Conservation (phyloP, 352 stramenopile species). For the Pythium dissotocum region DNA sequence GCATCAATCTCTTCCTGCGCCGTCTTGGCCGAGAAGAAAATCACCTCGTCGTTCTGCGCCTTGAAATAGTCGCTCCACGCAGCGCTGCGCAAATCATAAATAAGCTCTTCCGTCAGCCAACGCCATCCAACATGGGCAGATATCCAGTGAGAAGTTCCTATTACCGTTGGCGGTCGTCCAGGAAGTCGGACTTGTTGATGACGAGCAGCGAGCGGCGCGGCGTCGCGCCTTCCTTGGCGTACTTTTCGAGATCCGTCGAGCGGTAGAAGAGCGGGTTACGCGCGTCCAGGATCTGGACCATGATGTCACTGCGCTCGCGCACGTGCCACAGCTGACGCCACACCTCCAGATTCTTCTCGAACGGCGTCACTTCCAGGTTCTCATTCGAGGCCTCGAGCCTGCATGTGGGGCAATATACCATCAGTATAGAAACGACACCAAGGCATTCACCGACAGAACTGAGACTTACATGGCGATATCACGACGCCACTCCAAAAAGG, state of each 20-base stretch:
- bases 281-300: constrained; percentile 99
- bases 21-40: constrained; percentile 98
- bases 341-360: constrained; percentile 99
- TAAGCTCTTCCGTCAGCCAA: background rate
- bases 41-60: constrained; percentile 86
- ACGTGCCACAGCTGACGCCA: constrained; percentile 99
- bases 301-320: constrained; percentile 96
- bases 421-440: background rate
- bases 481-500: constrained; percentile 98
- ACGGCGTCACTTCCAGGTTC: constrained; percentile 95
- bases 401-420: background rate
- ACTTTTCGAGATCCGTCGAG: constrained; percentile 94
- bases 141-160: constrained; percentile 1
- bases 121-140: background rate
- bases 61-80: constrained; percentile 96
- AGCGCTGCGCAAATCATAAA: constrained; percentile 34
- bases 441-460: background rate
- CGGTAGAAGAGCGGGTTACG: constrained; percentile 98
- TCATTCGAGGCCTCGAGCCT: constrained; percentile 80
- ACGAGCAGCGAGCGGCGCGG: constrained; percentile 94
- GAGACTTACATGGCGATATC: constrained; percentile 89
- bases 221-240: constrained; percentile 92
- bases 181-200: constrained; percentile 99
- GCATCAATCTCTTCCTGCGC: constrained; percentile 92
- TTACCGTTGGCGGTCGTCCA: constrained; percentile 91